Base-by-base conservation (phyloP, 768 basidiomycete species). In the Podaxis sp. region DNA sequence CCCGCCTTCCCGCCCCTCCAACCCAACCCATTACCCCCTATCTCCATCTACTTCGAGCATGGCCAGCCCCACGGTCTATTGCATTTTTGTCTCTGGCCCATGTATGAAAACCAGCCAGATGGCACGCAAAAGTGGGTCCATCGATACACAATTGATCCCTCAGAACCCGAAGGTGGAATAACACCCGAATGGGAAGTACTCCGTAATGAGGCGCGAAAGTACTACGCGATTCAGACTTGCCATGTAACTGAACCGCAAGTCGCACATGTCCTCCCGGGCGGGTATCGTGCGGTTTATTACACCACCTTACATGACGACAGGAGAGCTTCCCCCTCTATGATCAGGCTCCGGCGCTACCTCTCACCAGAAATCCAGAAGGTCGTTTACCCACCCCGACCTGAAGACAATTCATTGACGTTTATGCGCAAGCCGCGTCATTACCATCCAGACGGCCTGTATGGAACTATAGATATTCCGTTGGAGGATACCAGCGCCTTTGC, bases 221-320 rank as follows among this genome's bases (percentile, higher is more conserved):
- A 56, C 36, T 51, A 56, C 19, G 17, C 44, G 15, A 36, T 49
- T 1, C 61, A 63, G 28, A 49, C 54, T 28, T 54, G 65, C 54
- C 72, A 74, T 57, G 52, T 73, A 55, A 66, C 68, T 59, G 52
- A 73, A 30, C 72, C 73, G 2, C 61, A 68, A 56, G 56, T 68
- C 42, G 66, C 70, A 42, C 70, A 75, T 38, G 74, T 82, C 28
- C 69, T 84, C 11, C 76, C 82, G 0, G 83, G 83, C 1, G 73
- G 75, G 2, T 75, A 73, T 63, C 80, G 80, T 40, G 76, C 80
- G 6, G 67, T 85, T 19, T 67, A 81, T 46, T 80, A 79, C 65
- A 76, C 75, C 17, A 70, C 76, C 30, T 68, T 72, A 3, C 57
- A 68, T 19, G 68, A 70, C 54, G 74, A 77, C 57, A 69, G 71